phyloP scores from a whole-genome alignment of 2,329 filamentous ascomycete genomes.

The Aphanoascus verrucosus region DNA sequence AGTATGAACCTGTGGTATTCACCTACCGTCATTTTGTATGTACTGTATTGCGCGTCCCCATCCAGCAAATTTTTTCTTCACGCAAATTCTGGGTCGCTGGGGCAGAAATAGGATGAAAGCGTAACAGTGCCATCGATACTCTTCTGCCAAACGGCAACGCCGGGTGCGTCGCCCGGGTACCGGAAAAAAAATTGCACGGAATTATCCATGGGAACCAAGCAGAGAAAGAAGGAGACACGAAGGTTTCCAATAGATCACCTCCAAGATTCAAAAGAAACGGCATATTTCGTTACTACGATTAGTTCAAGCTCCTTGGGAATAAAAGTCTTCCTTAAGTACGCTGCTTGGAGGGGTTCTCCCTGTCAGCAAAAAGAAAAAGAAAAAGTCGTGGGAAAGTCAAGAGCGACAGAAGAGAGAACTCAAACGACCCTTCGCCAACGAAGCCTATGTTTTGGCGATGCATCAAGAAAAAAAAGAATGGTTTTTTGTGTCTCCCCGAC shows the following conservation, averaged over 20 bases:
- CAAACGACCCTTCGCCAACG: not conserved
- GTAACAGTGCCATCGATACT: not conserved
- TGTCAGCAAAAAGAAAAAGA: not conserved
- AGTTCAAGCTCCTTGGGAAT: no score
- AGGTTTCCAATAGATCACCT: not conserved
- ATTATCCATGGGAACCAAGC: not conserved
- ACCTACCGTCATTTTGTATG: no score
- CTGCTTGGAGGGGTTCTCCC: no score
- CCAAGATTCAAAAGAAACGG: not conserved
- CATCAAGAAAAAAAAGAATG: not conserved
- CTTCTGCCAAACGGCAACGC: not conserved
- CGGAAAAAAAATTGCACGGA: not conserved
- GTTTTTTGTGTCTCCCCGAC: not conserved
- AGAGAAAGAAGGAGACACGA: not conserved
- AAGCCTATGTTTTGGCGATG: not conserved
- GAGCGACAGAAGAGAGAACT: not conserved
- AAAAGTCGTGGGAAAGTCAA: not conserved
- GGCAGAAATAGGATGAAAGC: not conserved
- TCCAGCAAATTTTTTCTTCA: not conserved
- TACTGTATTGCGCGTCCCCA: no score
- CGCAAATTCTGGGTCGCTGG: not conserved
- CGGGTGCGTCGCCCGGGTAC: conserved; percentile 4
- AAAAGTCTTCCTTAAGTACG: no score
- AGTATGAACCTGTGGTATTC: no score
- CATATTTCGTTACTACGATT: no score